A percentile compares a stretch with the other conserved stretches of the same genome.
These are phyloP conservation scores for Monilinia polystroma DNA, from an alignment of 2,329 filamentous ascomycete species.

Conservation along the genomic window DNA sequence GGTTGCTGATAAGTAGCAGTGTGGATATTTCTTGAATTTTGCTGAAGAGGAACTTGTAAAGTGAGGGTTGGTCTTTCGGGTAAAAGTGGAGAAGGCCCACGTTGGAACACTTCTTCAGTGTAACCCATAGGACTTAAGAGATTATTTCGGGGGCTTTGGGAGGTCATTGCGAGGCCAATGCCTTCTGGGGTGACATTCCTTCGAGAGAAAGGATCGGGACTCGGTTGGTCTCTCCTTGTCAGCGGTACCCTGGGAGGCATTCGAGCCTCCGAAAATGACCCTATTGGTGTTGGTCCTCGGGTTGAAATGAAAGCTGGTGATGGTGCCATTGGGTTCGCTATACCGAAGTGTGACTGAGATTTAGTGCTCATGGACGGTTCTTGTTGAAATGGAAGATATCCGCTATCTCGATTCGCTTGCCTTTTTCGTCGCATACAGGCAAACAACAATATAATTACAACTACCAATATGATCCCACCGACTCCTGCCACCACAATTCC, in stretches of 20 bases:
- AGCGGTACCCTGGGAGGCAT: constrained; percentile 35
- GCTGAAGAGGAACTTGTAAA: constrained; percentile 31
- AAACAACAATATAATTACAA: constrained; percentile 47
- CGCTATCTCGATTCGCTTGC: constrained; percentile 37
- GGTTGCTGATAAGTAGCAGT: constrained; percentile 19
- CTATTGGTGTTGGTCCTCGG: constrained; percentile 33
- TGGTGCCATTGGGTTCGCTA: constrained; percentile 14
- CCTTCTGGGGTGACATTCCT: constrained; percentile 36
- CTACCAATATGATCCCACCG: constrained; percentile 49
- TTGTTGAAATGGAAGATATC: constrained; percentile 38
- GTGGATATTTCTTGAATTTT: constrained; percentile 25
- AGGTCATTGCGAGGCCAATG: constrained; percentile 39
- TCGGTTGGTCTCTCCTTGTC: constrained; percentile 22
- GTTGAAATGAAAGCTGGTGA: constrained; percentile 20
- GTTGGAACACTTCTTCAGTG: constrained; percentile 28
- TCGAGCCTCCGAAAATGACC: constrained; percentile 26
- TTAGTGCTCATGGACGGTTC: constrained; percentile 33
- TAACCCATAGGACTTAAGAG: constrained; percentile 14
- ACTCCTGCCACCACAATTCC: constrained; percentile 58
- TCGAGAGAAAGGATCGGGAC: constrained; percentile 38
- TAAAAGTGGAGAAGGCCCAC: constrained; percentile 36
- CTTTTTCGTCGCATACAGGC: constrained; percentile 41
- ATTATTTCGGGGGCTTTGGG: constrained; percentile 17
- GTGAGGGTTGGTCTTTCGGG: constrained; percentile 38
- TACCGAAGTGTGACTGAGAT: constrained; percentile 24